Base-by-base conservation (phyloP, 2,329 filamentous ascomycete species). In the Trichoderma sp. region DNA sequence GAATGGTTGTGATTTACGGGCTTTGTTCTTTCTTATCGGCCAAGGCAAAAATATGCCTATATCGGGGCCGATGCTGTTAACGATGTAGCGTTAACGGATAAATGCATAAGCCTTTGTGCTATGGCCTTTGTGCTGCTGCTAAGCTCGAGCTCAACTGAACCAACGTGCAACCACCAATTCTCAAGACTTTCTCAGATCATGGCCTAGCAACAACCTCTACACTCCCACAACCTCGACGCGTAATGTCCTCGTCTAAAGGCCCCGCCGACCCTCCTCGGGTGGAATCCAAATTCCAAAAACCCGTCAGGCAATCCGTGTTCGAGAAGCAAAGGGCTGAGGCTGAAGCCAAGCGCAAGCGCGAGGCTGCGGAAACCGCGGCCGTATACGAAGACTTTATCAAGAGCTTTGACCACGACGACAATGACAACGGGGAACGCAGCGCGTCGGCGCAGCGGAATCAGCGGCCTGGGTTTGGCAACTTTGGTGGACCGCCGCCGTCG, bases 351-450 rank as follows among this genome's bases (percentile, higher is more conserved):
- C 89, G 92, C 68, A 86, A 87, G 72, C 87, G 92, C 72, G 94
- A 97, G 78, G 91, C 90, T 74, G 92, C 90, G 72, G 94, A 97
- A 80, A 96, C 92, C 7, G 92, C 91, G 25, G 93, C 92, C 27
- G 92, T 93, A 1, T 92, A 94, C 78, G 89, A 93, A 73, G 92
- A 94, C 71, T 97, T 97, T 72, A 88, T 95, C 67, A 94, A 94
- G 79, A 93, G 86, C 66, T 92, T 92, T 73, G 89, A 89, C 53
- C 83, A 86, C 69, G 87, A 89, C 42, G 85, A 86, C 29, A 82
- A 84, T 48, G 82, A 84, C 52, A 78, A 82, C 22, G 48, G 48
- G 8, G 50, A 69, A 32, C 58, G 56, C 13, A 61, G 67, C 61
- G 68, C 70, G 52, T 67, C 67, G 35, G 68, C 65, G 35, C 71